Conservation (phyloP, 805 yeast species). For the Metschnikowia bowlesiae region DNA sequence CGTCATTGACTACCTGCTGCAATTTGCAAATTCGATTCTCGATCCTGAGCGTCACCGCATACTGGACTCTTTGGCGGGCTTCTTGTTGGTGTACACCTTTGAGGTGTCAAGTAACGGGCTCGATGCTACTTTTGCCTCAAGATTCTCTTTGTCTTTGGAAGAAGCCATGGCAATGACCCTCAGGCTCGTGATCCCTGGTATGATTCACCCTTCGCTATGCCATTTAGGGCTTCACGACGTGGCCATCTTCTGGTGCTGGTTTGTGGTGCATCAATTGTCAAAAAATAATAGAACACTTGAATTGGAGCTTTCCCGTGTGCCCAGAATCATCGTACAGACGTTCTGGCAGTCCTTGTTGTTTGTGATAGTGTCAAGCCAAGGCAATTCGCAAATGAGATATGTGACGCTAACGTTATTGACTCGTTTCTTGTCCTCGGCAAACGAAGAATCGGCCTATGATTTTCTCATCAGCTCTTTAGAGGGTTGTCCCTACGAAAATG, state of each 20-base stretch:
- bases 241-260: constrained; percentile 37
- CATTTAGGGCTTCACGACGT: constrained; percentile 24
- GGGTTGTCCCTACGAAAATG: constrained; percentile 60
- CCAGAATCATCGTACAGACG: constrained; percentile 24
- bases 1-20: constrained; percentile 40
- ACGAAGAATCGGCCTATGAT: constrained; percentile 52
- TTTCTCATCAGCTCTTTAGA: constrained; percentile 62
- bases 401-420: constrained; percentile 59
- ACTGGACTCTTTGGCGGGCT: constrained; percentile 29
- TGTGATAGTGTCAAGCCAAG: constrained; percentile 8
- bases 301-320: constrained; percentile 29
- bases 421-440: constrained; percentile 53
- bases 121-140: not conserved
- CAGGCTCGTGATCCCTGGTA: constrained; percentile 32
- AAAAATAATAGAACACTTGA: constrained; percentile 18
- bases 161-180: constrained; percentile 22
- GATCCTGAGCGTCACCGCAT: constrained; percentile 24
- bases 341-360: constrained; percentile 31
- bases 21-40: constrained; percentile 24
- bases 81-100: constrained; percentile 15
- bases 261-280: constrained; percentile 22
- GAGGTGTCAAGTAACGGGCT: constrained; percentile 6
- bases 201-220: constrained; percentile 24
- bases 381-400: constrained; percentile 28
- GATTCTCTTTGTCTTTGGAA: constrained; percentile 9